These are phyloP conservation scores for Claviceps humidiphila DNA, from an alignment of 2,329 filamentous ascomycete genomes.

Conservation along the genomic window DNA sequence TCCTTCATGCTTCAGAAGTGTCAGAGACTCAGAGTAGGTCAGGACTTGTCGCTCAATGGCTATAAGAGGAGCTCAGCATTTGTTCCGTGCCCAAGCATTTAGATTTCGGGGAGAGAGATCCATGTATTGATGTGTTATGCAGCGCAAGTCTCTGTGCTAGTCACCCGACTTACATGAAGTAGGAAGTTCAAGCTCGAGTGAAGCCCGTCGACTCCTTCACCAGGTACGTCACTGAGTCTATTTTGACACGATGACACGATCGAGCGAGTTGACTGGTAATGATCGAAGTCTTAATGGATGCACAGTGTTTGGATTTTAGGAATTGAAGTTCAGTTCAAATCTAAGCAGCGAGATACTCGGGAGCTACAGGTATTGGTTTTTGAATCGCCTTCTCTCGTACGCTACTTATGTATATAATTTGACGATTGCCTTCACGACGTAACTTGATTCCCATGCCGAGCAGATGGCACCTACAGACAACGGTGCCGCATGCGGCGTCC, in stretches of 20 bases:
- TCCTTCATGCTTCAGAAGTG: background rate
- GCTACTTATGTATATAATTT: slow-evolving; percentile 5
- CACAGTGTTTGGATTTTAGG: background rate
- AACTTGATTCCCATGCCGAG: background rate
- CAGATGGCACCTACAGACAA: background rate
- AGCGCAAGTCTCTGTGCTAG: background rate
- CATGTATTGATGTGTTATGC: too few species aligned
- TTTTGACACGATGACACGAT: background rate
- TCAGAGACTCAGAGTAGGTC: background rate
- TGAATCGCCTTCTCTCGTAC: background rate
- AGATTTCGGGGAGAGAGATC: background rate
- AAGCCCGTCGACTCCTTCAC: background rate
- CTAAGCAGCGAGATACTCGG: background rate
- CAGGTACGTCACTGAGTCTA: background rate
- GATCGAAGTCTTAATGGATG: background rate
- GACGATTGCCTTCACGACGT: background rate
- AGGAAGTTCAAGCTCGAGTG: background rate
- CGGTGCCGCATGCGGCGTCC: slow-evolving; percentile 10
- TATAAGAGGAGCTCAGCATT: background rate
- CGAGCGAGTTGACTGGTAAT: background rate
- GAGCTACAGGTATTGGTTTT: background rate
- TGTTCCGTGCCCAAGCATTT: background rate
- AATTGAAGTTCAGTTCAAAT: background rate
- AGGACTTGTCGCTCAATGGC: background rate
- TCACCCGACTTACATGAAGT: background rate